Percentiles rank a stretch among this genome's conserved stretches.
These are phyloP conservation scores for Elymus sibiricus DNA, from an alignment of 176 grass and related monocot genomes.

Conservation along the genomic window DNA sequence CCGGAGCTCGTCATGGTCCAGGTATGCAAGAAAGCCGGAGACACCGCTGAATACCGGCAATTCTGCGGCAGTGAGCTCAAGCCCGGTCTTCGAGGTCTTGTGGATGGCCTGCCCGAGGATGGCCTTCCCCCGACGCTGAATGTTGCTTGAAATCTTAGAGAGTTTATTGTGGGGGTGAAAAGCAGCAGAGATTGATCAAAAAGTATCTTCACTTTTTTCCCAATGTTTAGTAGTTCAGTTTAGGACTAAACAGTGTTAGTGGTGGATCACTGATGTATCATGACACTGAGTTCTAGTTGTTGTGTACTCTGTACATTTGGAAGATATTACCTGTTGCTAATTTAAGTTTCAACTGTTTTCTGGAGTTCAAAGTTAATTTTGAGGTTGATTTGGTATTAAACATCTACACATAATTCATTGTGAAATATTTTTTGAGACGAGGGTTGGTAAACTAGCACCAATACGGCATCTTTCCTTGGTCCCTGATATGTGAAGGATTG, in stretches of 20 bases:
- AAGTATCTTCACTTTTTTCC: background rate
- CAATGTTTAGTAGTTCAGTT: background rate
- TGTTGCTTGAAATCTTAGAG: background rate
- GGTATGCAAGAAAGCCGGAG: constrained; percentile 62
- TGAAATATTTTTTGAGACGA: background rate
- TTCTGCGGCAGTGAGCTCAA: constrained; percentile 56
- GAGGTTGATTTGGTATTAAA: background rate
- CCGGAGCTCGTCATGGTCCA: constrained; percentile 54
- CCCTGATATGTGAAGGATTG: background rate
- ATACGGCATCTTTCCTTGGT: background rate
- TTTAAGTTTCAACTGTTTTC: background rate
- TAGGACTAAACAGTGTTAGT: constrained; percentile 12
- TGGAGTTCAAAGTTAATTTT: background rate
- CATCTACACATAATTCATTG: background rate
- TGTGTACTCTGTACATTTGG: background rate
- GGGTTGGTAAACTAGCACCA: background rate
- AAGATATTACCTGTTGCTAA: background rate
- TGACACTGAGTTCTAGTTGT: background rate
- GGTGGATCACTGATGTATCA: constrained; percentile 1
- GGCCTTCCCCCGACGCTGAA: background rate
- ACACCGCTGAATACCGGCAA: constrained; percentile 40
- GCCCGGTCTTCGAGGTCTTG: constrained; percentile 36
- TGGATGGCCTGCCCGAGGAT: constrained; percentile 18
- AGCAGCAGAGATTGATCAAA: background rate
- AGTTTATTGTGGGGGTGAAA: background rate